Base-by-base conservation (phyloP, 2,329 filamentous ascomycete genomes). In the Sclerotinia trifoliorum region DNA sequence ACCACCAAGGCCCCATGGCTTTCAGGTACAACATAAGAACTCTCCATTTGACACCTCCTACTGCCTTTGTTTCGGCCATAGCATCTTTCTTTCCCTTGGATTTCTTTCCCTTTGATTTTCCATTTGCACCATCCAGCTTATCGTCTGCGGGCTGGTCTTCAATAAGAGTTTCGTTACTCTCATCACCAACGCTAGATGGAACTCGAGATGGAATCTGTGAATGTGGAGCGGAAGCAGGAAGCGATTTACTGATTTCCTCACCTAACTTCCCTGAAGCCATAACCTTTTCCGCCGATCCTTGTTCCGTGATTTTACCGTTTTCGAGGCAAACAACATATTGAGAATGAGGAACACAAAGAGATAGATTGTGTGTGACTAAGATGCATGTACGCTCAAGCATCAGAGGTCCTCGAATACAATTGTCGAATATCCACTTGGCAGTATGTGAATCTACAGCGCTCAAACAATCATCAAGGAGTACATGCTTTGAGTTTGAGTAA, bases 401-500 rank as follows among this genome's bases (percentile, higher is more conserved):
- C 64, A 99, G 81, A 7, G 92, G 91, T 2, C 95, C 95, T 74
- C 89, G 89, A 71, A 99, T 89, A 69, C 94, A 96, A 79, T 97
- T 91, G 77, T 90, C 91, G 80, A 98, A 98, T 73, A 99, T 98
- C 90, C 96, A 97, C 78, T 97, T 96, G 2, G 94, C 94, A 0
- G 95, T 98, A 75, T 99, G 95, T 4, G 95, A 96, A 78, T 99
- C 95, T 46, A 99, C 95, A 39, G 95, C 95, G 77, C 94, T 97
- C 55, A 99, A 84, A 71, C 96, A 97, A 78, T 99, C 95, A 76
- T 99, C 95, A 62, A 99, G 84, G 15, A 99, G 85, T 21, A 99
- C 81, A 78, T 98, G 94, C 65, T 90, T 90, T 7, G 94, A 96
- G 79, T 93, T 94, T 72, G 93, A 97, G 80, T 99, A 99, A n/a